Conservation (phyloP, 345 rosid genomes). For the Citrus cavaleriei region DNA sequence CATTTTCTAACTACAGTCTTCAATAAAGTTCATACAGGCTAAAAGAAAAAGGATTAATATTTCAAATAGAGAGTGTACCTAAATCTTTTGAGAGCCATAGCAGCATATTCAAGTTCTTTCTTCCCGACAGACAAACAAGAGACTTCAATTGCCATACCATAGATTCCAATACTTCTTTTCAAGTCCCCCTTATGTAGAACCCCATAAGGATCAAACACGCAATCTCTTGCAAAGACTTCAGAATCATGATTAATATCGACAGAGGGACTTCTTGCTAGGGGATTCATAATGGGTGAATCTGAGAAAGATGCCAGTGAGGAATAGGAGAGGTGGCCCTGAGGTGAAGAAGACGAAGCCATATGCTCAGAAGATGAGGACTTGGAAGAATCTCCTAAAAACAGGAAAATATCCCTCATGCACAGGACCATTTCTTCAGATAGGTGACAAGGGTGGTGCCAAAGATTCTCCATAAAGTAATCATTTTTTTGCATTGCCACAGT, state of each 20-base stretch:
- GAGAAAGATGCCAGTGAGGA: conserved; percentile 37
- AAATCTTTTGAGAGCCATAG: conserved; percentile 54
- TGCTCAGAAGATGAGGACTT: conserved; percentile 30
- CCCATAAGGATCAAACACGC: conserved; percentile 40
- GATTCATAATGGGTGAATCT: conserved; percentile 35
- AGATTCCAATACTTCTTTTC: conserved; percentile 39
- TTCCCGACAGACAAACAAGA: conserved; percentile 57
- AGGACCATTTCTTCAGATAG: conserved; percentile 64
- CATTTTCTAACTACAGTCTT: background rate
- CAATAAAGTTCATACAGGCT: background rate
- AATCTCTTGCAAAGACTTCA: conserved; percentile 20
- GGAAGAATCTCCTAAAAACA: conserved; percentile 53
- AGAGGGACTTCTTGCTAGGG: conserved; percentile 24
- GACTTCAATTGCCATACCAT: conserved; percentile 50
- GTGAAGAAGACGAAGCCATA: conserved; percentile 36
- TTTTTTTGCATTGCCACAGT: conserved; percentile 14
- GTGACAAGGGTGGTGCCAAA: conserved; percentile 49
- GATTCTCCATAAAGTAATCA: conserved; percentile 31
- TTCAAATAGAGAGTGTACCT: conserved; percentile 30
- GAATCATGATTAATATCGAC: conserved; percentile 20
- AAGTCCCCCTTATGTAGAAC: conserved; percentile 42
- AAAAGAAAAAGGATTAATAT: background rate
- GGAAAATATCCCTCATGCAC: conserved; percentile 65
- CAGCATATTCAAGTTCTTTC: conserved; percentile 60
- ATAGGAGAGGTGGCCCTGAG: conserved; percentile 36